These are phyloP conservation scores for Trichoderma gracile DNA, from an alignment of 2,329 filamentous ascomycete genomes.

Conservation along the genomic window DNA sequence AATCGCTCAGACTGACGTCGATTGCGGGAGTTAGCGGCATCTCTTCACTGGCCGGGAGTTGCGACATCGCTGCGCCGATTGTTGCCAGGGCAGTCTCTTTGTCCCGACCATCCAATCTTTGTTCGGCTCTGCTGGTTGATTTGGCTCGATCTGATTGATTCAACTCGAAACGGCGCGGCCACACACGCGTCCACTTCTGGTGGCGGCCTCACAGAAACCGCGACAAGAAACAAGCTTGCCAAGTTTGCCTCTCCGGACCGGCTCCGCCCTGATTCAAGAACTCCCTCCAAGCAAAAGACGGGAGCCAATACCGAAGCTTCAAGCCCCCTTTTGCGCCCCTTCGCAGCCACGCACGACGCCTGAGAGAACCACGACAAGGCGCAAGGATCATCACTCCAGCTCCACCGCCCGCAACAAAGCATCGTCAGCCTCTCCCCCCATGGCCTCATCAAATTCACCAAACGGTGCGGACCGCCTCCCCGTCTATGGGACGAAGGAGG, in stretches of 20 bases:
- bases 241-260: not conserved
- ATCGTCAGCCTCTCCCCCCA: slow-evolving; percentile 18
- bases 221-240: not conserved
- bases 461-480: slow-evolving; percentile 16
- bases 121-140: not conserved
- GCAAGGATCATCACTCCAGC: slow-evolving; percentile 15
- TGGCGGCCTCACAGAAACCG: not conserved
- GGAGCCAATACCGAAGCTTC: slow-evolving; percentile 4
- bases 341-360: not conserved
- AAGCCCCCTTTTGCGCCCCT: slow-evolving; percentile 2
- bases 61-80: slow-evolving; percentile 2
- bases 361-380: not conserved
- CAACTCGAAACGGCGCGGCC: not conserved
- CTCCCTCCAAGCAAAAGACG: not conserved
- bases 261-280: slow-evolving; percentile 16
- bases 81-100: not conserved
- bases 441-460: slow-evolving; percentile 28
- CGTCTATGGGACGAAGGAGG: slow-evolving; percentile 23
- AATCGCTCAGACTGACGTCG: not conserved
- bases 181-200: not conserved
- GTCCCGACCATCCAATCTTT: not conserved
- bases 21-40: not conserved
- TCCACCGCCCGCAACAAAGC: slow-evolving; percentile 6
- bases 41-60: not conserved
- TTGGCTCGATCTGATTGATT: not conserved